Percentiles rank a stretch among this genome's conserved stretches.
phyloP scores from a whole-genome alignment of 2,329 filamentous ascomycete genomes.

The Phialophora expanda region DNA sequence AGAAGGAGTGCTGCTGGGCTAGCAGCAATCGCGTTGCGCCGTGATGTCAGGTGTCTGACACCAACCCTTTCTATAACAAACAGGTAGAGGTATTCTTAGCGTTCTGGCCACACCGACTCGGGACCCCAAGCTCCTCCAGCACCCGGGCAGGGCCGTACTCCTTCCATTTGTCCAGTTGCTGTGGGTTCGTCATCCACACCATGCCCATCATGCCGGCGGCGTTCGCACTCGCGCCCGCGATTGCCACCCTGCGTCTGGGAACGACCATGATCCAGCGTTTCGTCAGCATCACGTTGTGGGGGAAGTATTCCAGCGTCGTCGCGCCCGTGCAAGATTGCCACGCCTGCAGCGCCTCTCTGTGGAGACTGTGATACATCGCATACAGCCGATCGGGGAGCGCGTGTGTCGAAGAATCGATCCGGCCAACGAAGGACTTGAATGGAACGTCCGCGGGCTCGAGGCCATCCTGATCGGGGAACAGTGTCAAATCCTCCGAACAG shows the following conservation, averaged over 20 bases:
- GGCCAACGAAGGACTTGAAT: conserved; percentile 14
- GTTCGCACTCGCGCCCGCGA: conserved; percentile 19
- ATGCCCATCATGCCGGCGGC: conserved; percentile 24
- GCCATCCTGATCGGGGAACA: conserved; percentile 17
- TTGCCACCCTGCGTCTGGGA: conserved; percentile 6
- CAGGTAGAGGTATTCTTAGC: background rate
- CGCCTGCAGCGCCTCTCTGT: conserved; percentile 1
- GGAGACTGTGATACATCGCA: conserved; percentile 5
- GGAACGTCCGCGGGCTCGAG: conserved; percentile 5
- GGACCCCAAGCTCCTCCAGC: conserved; percentile 14
- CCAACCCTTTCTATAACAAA: background rate
- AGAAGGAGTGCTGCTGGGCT: background rate
- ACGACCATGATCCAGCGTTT: conserved; percentile 20
- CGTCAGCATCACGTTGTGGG: conserved; percentile 23
- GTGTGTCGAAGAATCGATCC: background rate
- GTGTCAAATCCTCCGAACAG: conserved; percentile 34
- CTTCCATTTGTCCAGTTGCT: conserved; percentile 16
- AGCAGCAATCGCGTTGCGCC: background rate
- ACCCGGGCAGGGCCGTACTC: conserved; percentile 9
- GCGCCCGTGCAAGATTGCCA: conserved; percentile 8
- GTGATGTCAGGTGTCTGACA: background rate
- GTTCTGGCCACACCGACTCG: background rate
- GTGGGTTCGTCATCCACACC: conserved; percentile 17
- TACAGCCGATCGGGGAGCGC: background rate
- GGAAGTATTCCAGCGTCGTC: conserved; percentile 5